A percentile compares a stretch with the other conserved stretches of the same genome.
Evolutionary conservation across 1,139 yeast genomes (phyloP).

Genomic region (Sugiyamaella sp.): DNA sequence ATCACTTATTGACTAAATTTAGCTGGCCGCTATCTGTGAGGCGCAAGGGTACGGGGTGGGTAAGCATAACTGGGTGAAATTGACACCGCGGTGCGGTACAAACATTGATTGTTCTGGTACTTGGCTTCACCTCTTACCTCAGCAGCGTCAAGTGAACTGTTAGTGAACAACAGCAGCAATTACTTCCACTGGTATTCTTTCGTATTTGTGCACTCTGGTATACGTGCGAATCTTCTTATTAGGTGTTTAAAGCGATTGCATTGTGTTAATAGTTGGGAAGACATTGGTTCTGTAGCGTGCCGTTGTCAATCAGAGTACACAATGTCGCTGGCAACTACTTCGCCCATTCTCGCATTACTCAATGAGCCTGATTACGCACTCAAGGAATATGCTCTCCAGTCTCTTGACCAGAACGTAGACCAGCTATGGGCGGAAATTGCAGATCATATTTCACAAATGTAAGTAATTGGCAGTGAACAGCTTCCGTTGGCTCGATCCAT

Average conservation of each 20-base stretch:
- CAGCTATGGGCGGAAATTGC: slow-evolving; percentile 98
- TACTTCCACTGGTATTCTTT: not conserved
- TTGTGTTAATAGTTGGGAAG: not conserved
- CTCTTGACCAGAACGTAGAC: slow-evolving; percentile 81
- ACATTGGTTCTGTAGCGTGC: not conserved
- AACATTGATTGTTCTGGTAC: slow-evolving; percentile 11
- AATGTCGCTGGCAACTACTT: slow-evolving; percentile 27
- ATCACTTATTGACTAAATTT: too few species aligned
- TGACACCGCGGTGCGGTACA: not conserved
- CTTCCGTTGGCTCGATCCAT: not conserved
- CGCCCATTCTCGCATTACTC: slow-evolving; percentile 65
- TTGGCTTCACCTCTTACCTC: not conserved
- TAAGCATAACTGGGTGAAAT: not conserved
- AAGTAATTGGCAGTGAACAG: slow-evolving; percentile 21
- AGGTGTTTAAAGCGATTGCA: not conserved
- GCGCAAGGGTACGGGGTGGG: not conserved
- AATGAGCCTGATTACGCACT: slow-evolving; percentile 77
- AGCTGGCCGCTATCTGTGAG: too few species aligned
- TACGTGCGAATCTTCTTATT: not conserved
- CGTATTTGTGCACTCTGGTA: not conserved
- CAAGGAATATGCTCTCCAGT: slow-evolving; percentile 81
- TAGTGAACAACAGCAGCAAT: not conserved
- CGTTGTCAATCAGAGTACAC: not conserved
- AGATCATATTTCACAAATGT: slow-evolving; percentile 75
- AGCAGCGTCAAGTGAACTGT: not conserved